phyloP scores from a whole-genome alignment of 2,329 filamentous ascomycete genomes.

The Aspergillus puulaauensis region DNA sequence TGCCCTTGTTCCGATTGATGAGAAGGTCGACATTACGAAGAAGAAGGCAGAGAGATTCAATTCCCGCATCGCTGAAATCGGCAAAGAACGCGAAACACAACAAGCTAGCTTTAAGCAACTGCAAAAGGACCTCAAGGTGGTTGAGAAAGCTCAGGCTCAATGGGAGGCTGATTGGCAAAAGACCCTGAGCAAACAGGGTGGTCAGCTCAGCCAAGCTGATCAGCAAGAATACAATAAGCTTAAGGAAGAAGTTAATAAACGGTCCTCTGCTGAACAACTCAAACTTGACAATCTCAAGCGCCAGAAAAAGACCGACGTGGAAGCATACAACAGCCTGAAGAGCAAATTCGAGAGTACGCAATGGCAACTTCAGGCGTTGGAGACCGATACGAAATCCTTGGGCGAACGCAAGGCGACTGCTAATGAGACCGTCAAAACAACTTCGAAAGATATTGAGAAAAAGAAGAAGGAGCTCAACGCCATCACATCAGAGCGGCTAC shows the following conservation, averaged over 20 bases:
- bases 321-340: constrained; percentile 84
- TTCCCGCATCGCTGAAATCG: constrained; percentile 67
- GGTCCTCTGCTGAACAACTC: constrained; percentile 75
- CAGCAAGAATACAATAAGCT: constrained; percentile 86
- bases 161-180: constrained; percentile 88
- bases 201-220: constrained; percentile 80
- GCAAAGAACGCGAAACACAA: constrained; percentile 75
- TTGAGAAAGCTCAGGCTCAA: constrained; percentile 85
- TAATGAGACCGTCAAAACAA: constrained; percentile 63
- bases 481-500: constrained; percentile 77
- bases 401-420: constrained; percentile 66
- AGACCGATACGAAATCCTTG: constrained; percentile 68
- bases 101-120: constrained; percentile 67
- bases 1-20: constrained; percentile 81
- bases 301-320: constrained; percentile 86
- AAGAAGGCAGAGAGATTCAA: constrained; percentile 69
- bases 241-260: constrained; percentile 79
- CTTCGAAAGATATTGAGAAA: constrained; percentile 72
- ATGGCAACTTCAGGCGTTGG: constrained; percentile 70
- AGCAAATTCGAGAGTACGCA: constrained; percentile 81
- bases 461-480: constrained; percentile 92
- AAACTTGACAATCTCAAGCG: constrained; percentile 84
- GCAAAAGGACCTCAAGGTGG: constrained; percentile 74
- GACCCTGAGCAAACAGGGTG: constrained; percentile 80
- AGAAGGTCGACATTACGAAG: constrained; percentile 80